phyloP scores from a whole-genome alignment of 345 rosid species.

The Gossypium arboreum region DNA sequence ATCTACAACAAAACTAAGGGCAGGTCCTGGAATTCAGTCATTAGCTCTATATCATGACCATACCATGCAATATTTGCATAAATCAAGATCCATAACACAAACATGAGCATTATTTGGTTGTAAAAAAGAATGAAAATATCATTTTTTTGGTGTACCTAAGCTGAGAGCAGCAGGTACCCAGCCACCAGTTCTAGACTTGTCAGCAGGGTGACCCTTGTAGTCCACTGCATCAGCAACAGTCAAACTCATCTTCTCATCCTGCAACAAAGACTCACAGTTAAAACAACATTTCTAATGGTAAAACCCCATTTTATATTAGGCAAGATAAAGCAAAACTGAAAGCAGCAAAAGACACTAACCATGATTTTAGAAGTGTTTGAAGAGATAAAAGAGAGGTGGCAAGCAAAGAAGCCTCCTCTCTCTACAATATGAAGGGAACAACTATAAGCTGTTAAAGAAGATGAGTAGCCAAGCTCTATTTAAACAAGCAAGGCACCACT shows the following conservation, averaged over 20 bases:
- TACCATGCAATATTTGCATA: not conserved
- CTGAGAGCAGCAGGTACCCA: slow-evolving; percentile 64
- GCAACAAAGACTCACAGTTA: slow-evolving; percentile 4
- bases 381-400: not conserved
- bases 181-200: slow-evolving; percentile 60
- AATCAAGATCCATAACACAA: no score
- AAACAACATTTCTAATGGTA: not conserved
- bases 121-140: not conserved
- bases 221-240: slow-evolving; percentile 50
- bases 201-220: slow-evolving; percentile 52
- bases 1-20: not conserved
- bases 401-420: slow-evolving; percentile 8
- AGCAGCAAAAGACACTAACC: not conserved
- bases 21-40: no score
- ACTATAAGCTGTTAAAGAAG: not conserved
- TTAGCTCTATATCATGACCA: not conserved
- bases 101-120: no score
- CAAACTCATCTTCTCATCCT: slow-evolving; percentile 41
- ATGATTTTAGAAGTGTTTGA: not conserved
- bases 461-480: not conserved
- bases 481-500: slow-evolving; percentile 3
- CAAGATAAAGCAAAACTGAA: not conserved
- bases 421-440: slow-evolving; percentile 6
- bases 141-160: slow-evolving; percentile 37
- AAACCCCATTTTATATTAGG: not conserved